Evolutionary conservation across 306 rosid genomes (phyloP).

Genomic region (Malus asiatica): DNA sequence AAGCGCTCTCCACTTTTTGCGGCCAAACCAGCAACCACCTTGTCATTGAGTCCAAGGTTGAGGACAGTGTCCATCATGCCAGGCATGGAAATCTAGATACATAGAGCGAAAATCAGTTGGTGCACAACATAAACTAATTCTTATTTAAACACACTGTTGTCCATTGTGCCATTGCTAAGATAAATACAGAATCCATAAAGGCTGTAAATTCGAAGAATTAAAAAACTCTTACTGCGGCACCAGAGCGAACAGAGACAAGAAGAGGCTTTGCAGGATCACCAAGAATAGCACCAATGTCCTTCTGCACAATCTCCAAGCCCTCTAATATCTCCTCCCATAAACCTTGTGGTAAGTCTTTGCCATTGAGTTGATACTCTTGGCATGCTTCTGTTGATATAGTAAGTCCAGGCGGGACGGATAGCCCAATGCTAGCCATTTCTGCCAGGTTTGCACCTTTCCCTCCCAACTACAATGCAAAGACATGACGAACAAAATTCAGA

Average conservation of each 20-base stretch:
- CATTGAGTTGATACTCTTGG: slow-evolving; percentile 75
- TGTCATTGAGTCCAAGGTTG: slow-evolving; percentile 91
- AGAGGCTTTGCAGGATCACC: slow-evolving; percentile 86
- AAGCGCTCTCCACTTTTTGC: slow-evolving; percentile 93
- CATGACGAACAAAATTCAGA: not conserved
- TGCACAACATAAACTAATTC: not conserved
- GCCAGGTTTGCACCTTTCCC: slow-evolving; percentile 98
- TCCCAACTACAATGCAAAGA: slow-evolving; percentile 50
- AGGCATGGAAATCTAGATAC: slow-evolving; percentile 82
- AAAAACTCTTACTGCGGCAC: slow-evolving; percentile 64
- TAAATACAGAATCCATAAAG: not conserved
- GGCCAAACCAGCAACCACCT: slow-evolving; percentile 81
- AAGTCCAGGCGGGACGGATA: slow-evolving; percentile 88
- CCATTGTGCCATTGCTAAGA: not conserved
- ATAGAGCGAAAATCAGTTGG: slow-evolving; percentile 2
- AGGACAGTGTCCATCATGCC: slow-evolving; percentile 99
- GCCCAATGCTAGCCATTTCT: slow-evolving; percentile 93
- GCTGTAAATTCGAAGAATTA: not conserved
- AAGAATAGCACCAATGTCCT: slow-evolving; percentile 65
- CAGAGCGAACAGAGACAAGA: slow-evolving; percentile 87
- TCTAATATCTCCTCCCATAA: slow-evolving; percentile 83
- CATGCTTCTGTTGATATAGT: slow-evolving; percentile 96
- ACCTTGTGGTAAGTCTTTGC: slow-evolving; percentile 48
- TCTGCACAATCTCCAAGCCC: slow-evolving; percentile 59
- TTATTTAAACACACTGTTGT: not conserved